Evolutionary conservation across 129 eudicot species (phyloP).

Genomic region (Lonicera japonica): DNA sequence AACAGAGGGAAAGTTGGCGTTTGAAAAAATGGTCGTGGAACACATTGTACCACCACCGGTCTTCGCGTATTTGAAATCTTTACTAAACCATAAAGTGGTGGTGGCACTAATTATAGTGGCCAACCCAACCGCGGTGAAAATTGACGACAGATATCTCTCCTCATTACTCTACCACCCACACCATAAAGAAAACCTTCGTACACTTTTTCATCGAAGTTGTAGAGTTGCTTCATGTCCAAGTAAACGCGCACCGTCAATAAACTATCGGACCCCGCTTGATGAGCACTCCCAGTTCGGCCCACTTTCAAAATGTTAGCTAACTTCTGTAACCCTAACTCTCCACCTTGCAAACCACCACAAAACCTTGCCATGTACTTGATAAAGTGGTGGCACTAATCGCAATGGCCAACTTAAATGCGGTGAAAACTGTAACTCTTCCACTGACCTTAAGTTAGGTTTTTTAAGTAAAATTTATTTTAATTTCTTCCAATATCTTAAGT

Average conservation of each 20-base stretch:
- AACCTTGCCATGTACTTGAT: not conserved
- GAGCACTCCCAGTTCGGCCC: not conserved
- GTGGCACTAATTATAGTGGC: too few species aligned
- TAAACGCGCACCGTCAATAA: not conserved
- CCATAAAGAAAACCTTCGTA: conserved; percentile 6
- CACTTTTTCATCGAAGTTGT: not conserved
- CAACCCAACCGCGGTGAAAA: too few species aligned
- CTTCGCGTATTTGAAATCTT: not conserved
- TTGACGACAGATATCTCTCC: too few species aligned
- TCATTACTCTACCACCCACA: not conserved
- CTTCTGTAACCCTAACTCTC: not conserved
- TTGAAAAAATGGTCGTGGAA: too few species aligned
- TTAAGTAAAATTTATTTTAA: too few species aligned
- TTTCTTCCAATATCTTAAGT: too few species aligned
- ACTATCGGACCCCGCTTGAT: not conserved
- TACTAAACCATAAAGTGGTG: not conserved
- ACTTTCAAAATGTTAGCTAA: not conserved
- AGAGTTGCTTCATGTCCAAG: not conserved
- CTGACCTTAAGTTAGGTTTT: too few species aligned
- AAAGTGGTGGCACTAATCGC: too few species aligned
- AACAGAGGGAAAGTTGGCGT: too few species aligned
- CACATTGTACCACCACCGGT: too few species aligned
- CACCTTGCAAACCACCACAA: not conserved
- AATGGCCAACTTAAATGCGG: too few species aligned
- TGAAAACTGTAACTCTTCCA: too few species aligned